A percentile compares a stretch with the other conserved stretches of the same genome.
phyloP scores from a whole-genome alignment of 805 yeast species.

The Metschnikowia cerradonensis region DNA sequence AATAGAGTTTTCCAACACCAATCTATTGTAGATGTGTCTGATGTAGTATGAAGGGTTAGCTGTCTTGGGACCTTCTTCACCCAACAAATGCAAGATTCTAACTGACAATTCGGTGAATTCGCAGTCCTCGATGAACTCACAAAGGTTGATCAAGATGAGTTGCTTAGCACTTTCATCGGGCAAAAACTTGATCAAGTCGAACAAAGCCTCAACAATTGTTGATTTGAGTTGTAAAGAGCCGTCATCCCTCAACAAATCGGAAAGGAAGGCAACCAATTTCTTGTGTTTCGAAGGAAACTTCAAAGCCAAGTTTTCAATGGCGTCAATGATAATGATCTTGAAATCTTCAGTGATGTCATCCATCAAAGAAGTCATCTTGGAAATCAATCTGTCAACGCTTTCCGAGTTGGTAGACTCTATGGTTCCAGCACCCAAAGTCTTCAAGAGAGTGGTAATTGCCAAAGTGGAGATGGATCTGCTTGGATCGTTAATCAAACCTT shows the following conservation, averaged over 20 bases:
- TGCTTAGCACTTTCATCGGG: conserved; percentile 71
- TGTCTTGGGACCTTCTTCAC: conserved; percentile 90
- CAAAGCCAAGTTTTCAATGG: conserved; percentile 84
- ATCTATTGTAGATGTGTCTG: conserved; percentile 94
- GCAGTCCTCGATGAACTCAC: conserved; percentile 98
- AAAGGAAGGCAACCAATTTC: conserved; percentile 73
- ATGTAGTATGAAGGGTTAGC: conserved; percentile 84
- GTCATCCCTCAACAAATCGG: conserved; percentile 83
- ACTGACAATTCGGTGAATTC: conserved; percentile 92
- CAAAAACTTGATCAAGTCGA: conserved; percentile 83
- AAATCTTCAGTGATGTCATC: conserved; percentile 94
- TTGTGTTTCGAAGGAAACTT: conserved; percentile 91
- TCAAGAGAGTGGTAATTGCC: conserved; percentile 92
- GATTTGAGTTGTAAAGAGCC: conserved; percentile 86
- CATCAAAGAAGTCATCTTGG: conserved; percentile 83
- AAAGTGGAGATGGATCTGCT: conserved; percentile 92
- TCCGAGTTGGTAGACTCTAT: conserved; percentile 44
- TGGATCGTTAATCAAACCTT: conserved; percentile 78
- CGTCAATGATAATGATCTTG: conserved; percentile 90
- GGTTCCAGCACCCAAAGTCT: conserved; percentile 79
- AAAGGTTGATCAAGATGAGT: conserved; percentile 76
- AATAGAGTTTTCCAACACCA: conserved; percentile 91
- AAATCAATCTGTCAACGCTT: conserved; percentile 78
- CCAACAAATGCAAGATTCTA: conserved; percentile 86
- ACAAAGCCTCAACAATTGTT: conserved; percentile 85